Evolutionary conservation across 257 asterid species (phyloP).

Genomic region (Penstemon barbatus): DNA sequence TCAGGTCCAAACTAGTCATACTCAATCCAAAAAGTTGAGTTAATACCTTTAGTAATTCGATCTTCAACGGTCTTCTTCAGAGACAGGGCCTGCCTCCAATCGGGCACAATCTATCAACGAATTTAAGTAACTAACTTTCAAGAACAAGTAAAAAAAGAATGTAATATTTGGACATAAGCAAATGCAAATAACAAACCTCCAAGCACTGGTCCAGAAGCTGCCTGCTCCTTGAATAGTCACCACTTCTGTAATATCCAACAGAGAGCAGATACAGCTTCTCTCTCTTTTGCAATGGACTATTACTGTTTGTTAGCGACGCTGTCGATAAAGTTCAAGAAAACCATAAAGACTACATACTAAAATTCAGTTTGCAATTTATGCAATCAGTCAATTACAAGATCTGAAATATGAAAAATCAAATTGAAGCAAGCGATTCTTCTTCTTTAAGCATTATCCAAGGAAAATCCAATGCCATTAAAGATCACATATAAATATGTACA

Average conservation of each 20-base stretch:
- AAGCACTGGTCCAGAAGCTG: constrained; percentile 56
- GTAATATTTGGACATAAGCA: not conserved
- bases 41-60: constrained; percentile 60
- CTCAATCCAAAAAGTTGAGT: not conserved
- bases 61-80: constrained; percentile 65
- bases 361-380: not conserved
- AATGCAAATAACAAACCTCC: constrained; percentile 45
- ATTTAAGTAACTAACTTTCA: not conserved
- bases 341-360: not conserved
- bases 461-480: not conserved
- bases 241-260: constrained; percentile 62
- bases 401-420: not conserved
- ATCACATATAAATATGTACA: constrained; percentile 2
- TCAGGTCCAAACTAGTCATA: not conserved
- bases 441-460: not conserved
- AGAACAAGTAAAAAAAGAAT: not conserved
- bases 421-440: not conserved
- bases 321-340: constrained; percentile 24
- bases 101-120: constrained; percentile 61
- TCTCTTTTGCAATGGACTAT: constrained; percentile 56
- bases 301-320: constrained; percentile 53
- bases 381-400: not conserved
- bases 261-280: constrained; percentile 70
- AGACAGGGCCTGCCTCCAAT: constrained; percentile 74
- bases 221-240: constrained; percentile 66